Base-by-base conservation (phyloP, 75 land plant genomes). In the Sequoiadendron giganteum region DNA sequence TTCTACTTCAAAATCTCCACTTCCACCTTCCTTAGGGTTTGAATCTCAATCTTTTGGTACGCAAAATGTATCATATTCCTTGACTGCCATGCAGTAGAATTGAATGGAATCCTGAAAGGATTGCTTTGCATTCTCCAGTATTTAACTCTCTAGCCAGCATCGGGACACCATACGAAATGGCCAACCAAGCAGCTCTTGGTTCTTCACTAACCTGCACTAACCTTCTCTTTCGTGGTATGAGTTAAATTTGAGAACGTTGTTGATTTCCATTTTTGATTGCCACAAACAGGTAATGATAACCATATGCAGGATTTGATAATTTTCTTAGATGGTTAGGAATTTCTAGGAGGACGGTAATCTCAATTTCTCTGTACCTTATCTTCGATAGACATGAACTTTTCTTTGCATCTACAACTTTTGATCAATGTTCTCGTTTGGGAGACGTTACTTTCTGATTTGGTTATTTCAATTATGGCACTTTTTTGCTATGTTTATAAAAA, bases 191-290 rank as follows among this genome's bases (percentile, higher is more conserved):
- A 45, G 30, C n/a, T 47, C n/a, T 47, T 79, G 82, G n/a, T 40
- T 79, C 28, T 79, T 47, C 45, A 79, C 82, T 79, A 79, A 79
- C 82, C 11, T 79, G 82, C 45, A 79, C 82, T 79, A 79, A 79
- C 82, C 49, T 82, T 47, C n/a, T 82, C 84, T 47, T 1, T 32
- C 4, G 28, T 28, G 84, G 84, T 82, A 32, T 32, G 28, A 82
- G 34, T 82, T 82, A 47, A 82, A 82, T 82, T 39, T 11, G 34
- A 82, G 84, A 42, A 45, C 84, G 48, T n/a, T 25, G 48, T 82
- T 82, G 84, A 82, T 49, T 82, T n/a, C 48, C 84, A 82, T 82
- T 82, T 82, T 82, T 82, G 84, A 25, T 82, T 82, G 52, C 30
- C 43, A 82, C 84, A 82, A 82, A 82, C 34, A 82, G 84, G 84